These are phyloP conservation scores for Apiotrichum gamsii DNA, from an alignment of 1,284 basidiomycete genomes.

Conservation along the genomic window DNA sequence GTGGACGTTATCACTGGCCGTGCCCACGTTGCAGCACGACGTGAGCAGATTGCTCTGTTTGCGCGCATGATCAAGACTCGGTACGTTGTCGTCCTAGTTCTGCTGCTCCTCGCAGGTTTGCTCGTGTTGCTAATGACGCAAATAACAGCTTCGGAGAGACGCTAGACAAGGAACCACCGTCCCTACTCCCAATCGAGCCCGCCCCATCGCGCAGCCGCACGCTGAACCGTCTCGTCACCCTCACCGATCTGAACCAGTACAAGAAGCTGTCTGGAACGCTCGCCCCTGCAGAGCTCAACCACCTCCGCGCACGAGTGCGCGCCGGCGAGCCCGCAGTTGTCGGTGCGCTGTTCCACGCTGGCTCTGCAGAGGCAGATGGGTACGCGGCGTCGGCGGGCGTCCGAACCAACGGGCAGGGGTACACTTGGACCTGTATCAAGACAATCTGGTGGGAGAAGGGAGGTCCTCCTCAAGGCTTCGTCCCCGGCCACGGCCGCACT, in stretches of 20 bases:
- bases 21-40: constrained; percentile 69
- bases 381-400: constrained; percentile 24
- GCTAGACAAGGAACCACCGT: constrained; percentile 39
- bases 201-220: constrained; percentile 50
- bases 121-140: not conserved
- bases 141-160: constrained; percentile 44
- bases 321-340: constrained; percentile 63
- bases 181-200: constrained; percentile 31
- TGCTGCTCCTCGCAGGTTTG: not conserved
- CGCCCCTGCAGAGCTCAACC: constrained; percentile 62
- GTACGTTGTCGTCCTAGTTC: constrained; percentile 16
- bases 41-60: constrained; percentile 56
- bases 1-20: constrained; percentile 66
- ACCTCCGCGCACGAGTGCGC: constrained; percentile 62
- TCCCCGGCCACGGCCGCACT: constrained; percentile 44
- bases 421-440: constrained; percentile 53
- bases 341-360: constrained; percentile 59
- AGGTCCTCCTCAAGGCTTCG: constrained; percentile 30
- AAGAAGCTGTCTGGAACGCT: constrained; percentile 66
- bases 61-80: constrained; percentile 47
- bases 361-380: constrained; percentile 11
- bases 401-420: constrained; percentile 54
- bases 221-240: constrained; percentile 61
- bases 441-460: constrained; percentile 76
- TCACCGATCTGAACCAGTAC: constrained; percentile 65